Evolutionary conservation across 2,329 filamentous ascomycete species (phyloP), one percentile per base, ranked within the genome.

Genomic region (Clonostachys rosea): DNA sequence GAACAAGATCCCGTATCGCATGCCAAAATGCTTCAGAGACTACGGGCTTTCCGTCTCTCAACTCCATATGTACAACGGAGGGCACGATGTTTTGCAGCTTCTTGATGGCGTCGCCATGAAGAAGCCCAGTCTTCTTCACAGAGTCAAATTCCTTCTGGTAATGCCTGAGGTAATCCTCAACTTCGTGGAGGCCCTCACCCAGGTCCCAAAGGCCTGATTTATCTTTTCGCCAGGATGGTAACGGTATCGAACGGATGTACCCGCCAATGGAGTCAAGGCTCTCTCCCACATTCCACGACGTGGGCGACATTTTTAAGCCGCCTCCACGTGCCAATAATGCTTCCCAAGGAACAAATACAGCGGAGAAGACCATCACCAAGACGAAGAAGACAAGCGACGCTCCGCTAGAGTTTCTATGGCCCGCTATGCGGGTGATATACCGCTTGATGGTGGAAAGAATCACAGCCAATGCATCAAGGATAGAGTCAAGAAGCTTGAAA

Each of bases 1-100:
- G 66, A 43, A 87, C 75, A 48, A 76, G 70, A 46, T 77, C 74
- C 20, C 73, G 69, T 9, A 90, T 60, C 0, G 84, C 85, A 47
- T 79, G 70, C 78, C 81, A 90, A 50, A 90, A 87, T 4, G 81
- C 74, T 20, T 79, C 70, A 0, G 77, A 67, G 14, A 89, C 76
- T 18, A 76, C 64, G 0, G 70, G 63, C 10, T 75, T 71, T 13
- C 83, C 84, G 33, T 77, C 62, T 34, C 67, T 62, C 8, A 73
- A 69, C 13, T 75, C 70, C 52, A 86, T 74, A 49, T 78, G 75
- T 5, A 89, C 67, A 10, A 76, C 55, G 12, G 75, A 69, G 0
- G 86, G 85, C 4, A 89, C 62, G 5, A 76, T 63, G 0, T 65
- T 55, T 42, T 75, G 59, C 4, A 86, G 57, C 34, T 70, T 69